phyloP scores from a whole-genome alignment of 2,329 filamentous ascomycete species.

The Colletotrichum siamense region DNA sequence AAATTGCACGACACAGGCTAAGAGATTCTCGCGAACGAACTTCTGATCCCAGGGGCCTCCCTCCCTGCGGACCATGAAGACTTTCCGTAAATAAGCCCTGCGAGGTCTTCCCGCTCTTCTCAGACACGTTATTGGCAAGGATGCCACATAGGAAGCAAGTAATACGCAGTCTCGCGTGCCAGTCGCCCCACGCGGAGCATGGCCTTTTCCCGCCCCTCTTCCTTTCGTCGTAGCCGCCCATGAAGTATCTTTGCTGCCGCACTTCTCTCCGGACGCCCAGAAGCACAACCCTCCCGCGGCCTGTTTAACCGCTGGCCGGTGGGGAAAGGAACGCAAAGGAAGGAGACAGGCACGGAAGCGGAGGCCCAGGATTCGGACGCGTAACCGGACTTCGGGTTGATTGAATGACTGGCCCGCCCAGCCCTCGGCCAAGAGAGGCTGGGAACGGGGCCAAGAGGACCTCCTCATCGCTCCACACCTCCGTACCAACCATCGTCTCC shows the following conservation, averaged over 20 bases:
- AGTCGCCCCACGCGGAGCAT: background rate
- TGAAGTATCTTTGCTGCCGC: background rate
- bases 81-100: background rate
- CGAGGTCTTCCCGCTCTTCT: background rate
- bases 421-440: slow-evolving; percentile 1
- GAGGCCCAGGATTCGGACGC: background rate
- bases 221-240: background rate
- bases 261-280: background rate
- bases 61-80: background rate
- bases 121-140: background rate
- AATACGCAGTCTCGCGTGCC: background rate
- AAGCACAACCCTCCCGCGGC: background rate
- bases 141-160: background rate
- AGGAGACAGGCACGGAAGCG: background rate
- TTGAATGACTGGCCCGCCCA: background rate
- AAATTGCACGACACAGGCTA: background rate
- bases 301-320: background rate
- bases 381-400: slow-evolving; percentile 1
- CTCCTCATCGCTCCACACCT: background rate
- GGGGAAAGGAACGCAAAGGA: background rate
- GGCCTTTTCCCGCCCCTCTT: background rate
- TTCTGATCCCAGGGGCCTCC: background rate
- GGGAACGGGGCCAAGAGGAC: background rate
- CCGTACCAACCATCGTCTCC: background rate
- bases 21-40: background rate